Conservation (phyloP, 2,329 filamentous ascomycete species). For the Kalaharituber pfeilii region DNA sequence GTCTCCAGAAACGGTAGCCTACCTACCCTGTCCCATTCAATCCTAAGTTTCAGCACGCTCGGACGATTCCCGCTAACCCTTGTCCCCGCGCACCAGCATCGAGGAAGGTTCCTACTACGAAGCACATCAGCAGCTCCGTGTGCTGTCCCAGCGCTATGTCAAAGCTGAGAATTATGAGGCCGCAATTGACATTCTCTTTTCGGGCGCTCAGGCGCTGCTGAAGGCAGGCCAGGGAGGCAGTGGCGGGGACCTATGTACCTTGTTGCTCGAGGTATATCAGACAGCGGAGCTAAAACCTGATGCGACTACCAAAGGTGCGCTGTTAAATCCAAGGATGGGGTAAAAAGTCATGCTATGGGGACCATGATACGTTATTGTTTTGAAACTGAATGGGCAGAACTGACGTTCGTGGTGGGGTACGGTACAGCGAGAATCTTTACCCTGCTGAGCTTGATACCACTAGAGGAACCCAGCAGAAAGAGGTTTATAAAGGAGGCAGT, state of each 20-base stretch:
- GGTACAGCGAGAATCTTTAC: slow-evolving; percentile 48
- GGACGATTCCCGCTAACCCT: slow-evolving; percentile 14
- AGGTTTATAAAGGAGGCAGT: slow-evolving; percentile 79
- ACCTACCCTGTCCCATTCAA: neutral
- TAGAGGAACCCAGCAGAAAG: slow-evolving; percentile 78
- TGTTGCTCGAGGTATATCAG: slow-evolving; percentile 79
- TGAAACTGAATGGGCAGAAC: no score
- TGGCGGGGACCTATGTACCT: slow-evolving; percentile 72
- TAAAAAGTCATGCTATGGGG: slow-evolving; percentile 1
- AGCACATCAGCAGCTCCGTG: slow-evolving; percentile 93
- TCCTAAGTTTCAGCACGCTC: neutral
- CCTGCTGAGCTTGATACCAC: slow-evolving; percentile 61
- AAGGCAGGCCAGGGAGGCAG: slow-evolving; percentile 87
- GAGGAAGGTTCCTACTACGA: slow-evolving; percentile 89
- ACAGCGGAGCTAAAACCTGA: slow-evolving; percentile 69
- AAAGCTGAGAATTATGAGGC: slow-evolving; percentile 71
- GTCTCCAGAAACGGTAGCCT: slow-evolving; percentile 13
- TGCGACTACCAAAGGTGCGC: slow-evolving; percentile 48
- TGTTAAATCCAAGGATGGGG: slow-evolving; percentile 11
- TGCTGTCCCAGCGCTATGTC: slow-evolving; percentile 83
- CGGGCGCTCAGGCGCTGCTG: slow-evolving; percentile 68
- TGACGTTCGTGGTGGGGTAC: no score
- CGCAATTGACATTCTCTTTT: slow-evolving; percentile 71
- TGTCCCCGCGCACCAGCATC: slow-evolving; percentile 40
- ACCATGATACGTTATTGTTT: no score